Conservation (phyloP, 352 stramenopile species). For the Globisporangium cederbergense region DNA sequence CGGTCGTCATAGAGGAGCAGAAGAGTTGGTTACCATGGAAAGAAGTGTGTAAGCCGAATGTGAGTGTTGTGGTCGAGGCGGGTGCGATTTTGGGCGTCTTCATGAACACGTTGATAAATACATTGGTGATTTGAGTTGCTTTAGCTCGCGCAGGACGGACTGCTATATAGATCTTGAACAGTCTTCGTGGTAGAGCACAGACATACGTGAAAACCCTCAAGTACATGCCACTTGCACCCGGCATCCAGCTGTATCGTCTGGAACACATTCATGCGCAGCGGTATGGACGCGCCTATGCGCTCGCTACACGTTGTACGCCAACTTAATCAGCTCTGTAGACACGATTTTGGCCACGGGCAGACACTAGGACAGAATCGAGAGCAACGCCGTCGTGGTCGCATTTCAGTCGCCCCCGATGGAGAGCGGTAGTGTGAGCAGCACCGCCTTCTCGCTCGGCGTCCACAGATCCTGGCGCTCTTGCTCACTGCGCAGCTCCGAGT, state of each 20-base stretch:
- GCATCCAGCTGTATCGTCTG: no score
- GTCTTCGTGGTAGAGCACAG: no score
- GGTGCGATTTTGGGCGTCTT: background rate
- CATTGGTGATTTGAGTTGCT: background rate
- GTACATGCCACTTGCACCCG: no score
- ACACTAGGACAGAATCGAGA: slow-evolving; percentile 66
- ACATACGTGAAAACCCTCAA: no score
- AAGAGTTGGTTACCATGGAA: background rate
- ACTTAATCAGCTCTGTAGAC: slow-evolving; percentile 42
- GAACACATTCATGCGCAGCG: no score
- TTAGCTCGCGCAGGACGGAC: background rate
- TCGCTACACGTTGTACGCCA: no score
- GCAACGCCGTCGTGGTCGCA: slow-evolving; percentile 25
- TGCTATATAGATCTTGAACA: background rate
- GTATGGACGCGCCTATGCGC: no score
- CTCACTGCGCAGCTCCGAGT: background rate
- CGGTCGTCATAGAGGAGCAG: background rate
- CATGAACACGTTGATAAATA: background rate
- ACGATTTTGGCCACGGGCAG: slow-evolving; percentile 49
- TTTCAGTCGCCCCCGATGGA: slow-evolving; percentile 30
- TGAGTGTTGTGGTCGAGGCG: background rate
- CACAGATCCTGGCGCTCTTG: slow-evolving; percentile 32
- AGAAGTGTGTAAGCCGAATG: background rate
- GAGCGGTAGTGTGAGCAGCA: slow-evolving; percentile 43
- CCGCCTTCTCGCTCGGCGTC: slow-evolving; percentile 46